Evolutionary conservation across 2,329 filamentous ascomycete species (phyloP).

Genomic region (Aspergillus hiratsukae): DNA sequence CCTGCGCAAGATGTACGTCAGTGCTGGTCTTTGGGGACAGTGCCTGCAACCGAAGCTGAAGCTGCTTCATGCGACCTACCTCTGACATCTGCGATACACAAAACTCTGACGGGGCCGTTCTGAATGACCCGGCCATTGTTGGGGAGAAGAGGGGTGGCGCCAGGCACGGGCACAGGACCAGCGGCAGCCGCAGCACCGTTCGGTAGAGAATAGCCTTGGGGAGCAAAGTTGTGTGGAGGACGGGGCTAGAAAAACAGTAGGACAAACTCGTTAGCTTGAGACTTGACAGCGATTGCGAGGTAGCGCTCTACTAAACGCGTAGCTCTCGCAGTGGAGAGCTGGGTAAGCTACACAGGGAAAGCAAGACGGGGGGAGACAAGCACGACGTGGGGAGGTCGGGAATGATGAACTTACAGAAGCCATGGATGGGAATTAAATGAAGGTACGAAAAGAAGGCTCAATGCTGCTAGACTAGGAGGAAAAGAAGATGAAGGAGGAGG

Average conservation of each 20-base stretch:
- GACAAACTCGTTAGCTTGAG: conserved; percentile 18
- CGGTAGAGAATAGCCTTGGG: conserved; percentile 42
- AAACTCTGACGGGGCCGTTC: conserved; percentile 43
- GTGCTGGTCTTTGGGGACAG: conserved; percentile 7
- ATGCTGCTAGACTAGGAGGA: neutral
- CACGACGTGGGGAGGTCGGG: conserved; percentile 15
- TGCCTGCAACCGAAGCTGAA: conserved; percentile 3
- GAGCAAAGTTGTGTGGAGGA: conserved; percentile 40
- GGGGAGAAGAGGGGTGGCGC: conserved; percentile 45
- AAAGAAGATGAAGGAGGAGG: conserved; percentile 7
- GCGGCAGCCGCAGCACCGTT: conserved; percentile 40
- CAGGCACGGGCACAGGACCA: conserved; percentile 42
- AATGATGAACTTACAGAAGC: conserved; percentile 42
- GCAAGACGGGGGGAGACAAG: conserved; percentile 11
- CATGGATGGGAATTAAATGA: conserved; percentile 32
- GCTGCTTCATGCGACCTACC: conserved; percentile 28
- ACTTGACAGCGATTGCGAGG: conserved; percentile 4
- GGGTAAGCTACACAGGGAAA: conserved; percentile 5
- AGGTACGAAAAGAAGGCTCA: neutral
- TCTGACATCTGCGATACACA: conserved; percentile 50
- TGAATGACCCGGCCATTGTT: conserved; percentile 50
- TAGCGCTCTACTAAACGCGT: conserved; percentile 7
- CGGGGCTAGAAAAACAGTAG: conserved; percentile 32
- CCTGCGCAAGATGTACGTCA: conserved; percentile 51
- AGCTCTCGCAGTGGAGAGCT: conserved; percentile 17